A percentile compares a stretch with the other conserved stretches of the same genome.
These are phyloP conservation scores for Puccinia sorghi DNA, from an alignment of 1,284 basidiomycete genomes.

Conservation along the genomic window DNA sequence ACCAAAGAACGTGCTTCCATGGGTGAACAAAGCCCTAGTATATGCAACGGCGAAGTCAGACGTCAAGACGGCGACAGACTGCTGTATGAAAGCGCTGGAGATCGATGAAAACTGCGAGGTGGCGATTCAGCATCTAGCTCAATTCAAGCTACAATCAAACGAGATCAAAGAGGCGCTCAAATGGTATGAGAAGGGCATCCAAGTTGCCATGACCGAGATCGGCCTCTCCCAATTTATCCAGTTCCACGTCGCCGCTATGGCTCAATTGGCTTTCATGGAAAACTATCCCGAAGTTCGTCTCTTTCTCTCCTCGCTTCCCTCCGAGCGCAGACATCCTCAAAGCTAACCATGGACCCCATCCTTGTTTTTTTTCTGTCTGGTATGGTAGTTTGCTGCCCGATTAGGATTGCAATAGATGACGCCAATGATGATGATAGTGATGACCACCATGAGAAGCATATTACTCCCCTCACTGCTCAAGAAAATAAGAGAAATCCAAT, in stretches of 20 bases:
- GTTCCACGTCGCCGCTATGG: conserved; percentile 65
- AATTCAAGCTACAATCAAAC: conserved; percentile 87
- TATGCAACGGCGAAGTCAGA: conserved; percentile 74
- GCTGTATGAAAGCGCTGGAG: conserved; percentile 81
- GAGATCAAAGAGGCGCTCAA: conserved; percentile 82
- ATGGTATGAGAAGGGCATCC: conserved; percentile 80
- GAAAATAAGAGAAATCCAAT: too few relatives aligned
- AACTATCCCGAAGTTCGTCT: conserved; percentile 69
- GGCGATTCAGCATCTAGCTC: conserved; percentile 91
- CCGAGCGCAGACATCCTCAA: background rate
- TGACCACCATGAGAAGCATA: background rate
- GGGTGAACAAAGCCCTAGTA: conserved; percentile 97
- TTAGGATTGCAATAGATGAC: conserved; percentile 17
- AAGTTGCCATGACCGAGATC: conserved; percentile 84
- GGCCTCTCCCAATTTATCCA: conserved; percentile 70
- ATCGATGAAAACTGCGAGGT: conserved; percentile 94
- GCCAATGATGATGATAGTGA: background rate
- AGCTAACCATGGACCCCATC: background rate
- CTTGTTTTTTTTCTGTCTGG: background rate
- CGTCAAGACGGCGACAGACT: conserved; percentile 70
- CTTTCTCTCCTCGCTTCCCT: background rate
- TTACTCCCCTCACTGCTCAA: background rate
- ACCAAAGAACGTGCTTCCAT: conserved; percentile 61
- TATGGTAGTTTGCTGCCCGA: conserved; percentile 29
- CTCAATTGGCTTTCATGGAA: conserved; percentile 77